phyloP scores from a whole-genome alignment of 345 rosid species.

The Acer saccharum region DNA sequence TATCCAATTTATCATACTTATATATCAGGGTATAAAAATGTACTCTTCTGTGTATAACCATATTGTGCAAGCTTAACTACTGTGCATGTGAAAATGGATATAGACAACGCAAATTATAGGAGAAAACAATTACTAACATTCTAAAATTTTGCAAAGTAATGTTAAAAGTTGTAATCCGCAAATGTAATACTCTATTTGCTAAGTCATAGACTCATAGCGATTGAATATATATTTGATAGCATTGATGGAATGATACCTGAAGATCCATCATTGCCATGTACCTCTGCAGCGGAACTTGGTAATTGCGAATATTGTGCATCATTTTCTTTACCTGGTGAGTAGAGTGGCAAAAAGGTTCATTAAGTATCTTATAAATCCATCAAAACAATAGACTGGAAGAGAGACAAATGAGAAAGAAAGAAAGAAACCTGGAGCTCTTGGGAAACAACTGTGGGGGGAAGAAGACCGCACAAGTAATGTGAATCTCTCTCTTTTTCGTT shows the following conservation, averaged over 20 bases:
- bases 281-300: slow-evolving; percentile 89
- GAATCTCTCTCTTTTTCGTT: slow-evolving; percentile 79
- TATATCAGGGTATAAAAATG: not conserved
- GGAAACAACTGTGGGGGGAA: slow-evolving; percentile 81
- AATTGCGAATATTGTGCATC: slow-evolving; percentile 82
- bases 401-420: not conserved
- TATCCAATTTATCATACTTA: not conserved
- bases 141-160: not conserved
- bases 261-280: slow-evolving; percentile 99
- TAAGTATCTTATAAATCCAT: not conserved
- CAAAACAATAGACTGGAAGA: not conserved
- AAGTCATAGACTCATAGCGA: not conserved
- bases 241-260: slow-evolving; percentile 49
- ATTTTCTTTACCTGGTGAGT: slow-evolving; percentile 74
- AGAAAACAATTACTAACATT: not conserved
- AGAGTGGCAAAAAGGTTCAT: not conserved
- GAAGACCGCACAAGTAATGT: slow-evolving; percentile 92
- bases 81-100: not conserved
- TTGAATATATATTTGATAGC: not conserved
- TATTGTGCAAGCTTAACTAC: not conserved
- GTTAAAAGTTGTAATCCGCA: not conserved
- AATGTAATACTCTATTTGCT: not conserved
- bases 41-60: too few relatives aligned
- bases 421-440: slow-evolving; percentile 84
- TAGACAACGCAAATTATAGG: not conserved